Base-by-base conservation (phyloP, 805 yeast genomes). In the Yarrowia phangngaensis region DNA sequence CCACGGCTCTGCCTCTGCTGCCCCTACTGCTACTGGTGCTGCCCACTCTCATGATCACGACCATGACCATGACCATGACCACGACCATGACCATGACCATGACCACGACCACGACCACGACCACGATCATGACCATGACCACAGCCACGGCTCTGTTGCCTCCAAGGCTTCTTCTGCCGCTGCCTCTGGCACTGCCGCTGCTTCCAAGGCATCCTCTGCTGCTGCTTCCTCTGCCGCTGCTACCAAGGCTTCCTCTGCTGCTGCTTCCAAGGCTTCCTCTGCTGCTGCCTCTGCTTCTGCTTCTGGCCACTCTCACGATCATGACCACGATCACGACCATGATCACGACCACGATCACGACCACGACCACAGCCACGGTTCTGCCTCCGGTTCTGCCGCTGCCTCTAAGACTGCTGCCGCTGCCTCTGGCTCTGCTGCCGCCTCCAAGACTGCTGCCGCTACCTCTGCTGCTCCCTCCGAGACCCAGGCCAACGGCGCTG, bases 401-500 rank as follows among this genome's bases (percentile, higher is more conserved):
- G 24, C 8, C 16, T 19, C 20, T 16, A 28, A 14, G 14, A 14
- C 8, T 6, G n/a, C 28, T 7, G 3, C 30, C 16, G 11, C 26
- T 20, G 17, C 46, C 17, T 17, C 19, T 26, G 24, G 6, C 16
- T 19, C 20, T 16, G 27, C 27, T 23, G 41, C 28, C 17, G 26
- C 47, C 14, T 20, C 48, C 19, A 15, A 17, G 20, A 26, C 45
- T 14, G 23, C 40, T 15, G 16, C 27, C 14, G 24, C 24, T 5
- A 20, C 38, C 19, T 22, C 24, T 22, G 9, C 24, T 9, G 27
- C 20, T 17, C n/a, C n/a, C n/a, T n/a, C n/a, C n/a, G n/a, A n/a
- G n/a, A 19, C 26, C 33, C 48, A 41, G 48, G 27, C 48, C 8
- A 41, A 41, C 35, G 48, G 48, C 15, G 48, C 48, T 29, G 32